These are phyloP conservation scores for Sclerotinia minor DNA, from an alignment of 2,329 filamentous ascomycete species.

Conservation along the genomic window DNA sequence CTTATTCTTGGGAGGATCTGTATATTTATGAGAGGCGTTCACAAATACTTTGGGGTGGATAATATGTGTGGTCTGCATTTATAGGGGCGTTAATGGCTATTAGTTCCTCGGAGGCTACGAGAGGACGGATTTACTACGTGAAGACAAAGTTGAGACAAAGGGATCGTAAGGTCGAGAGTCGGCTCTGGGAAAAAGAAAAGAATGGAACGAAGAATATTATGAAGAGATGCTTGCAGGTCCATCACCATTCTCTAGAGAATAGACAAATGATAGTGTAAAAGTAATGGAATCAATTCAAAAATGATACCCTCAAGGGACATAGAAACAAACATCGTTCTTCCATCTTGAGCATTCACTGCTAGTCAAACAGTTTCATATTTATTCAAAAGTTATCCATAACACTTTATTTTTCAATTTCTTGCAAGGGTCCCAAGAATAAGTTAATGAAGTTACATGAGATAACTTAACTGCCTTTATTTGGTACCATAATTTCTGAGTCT, in stretches of 20 bases:
- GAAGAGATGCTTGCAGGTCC: conserved; percentile 32
- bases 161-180: conserved; percentile 28
- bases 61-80: conserved; percentile 32
- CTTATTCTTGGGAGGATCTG: conserved; percentile 17
- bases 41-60: conserved; percentile 18
- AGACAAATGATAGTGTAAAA: conserved; percentile 20
- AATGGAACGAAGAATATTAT: conserved; percentile 5
- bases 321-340: not conserved
- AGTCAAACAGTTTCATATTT: not conserved
- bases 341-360: not conserved
- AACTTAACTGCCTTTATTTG: not conserved
- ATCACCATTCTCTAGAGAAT: conserved; percentile 27
- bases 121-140: conserved; percentile 23
- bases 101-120: conserved; percentile 27
- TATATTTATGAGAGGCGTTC: conserved; percentile 24
- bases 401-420: not conserved
- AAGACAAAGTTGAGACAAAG: conserved; percentile 22
- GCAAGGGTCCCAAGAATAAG: not conserved
- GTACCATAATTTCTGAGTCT: not conserved
- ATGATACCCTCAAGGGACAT: not conserved
- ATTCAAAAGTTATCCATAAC: not conserved
- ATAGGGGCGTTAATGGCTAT: conserved; percentile 34
- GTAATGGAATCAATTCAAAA: conserved; percentile 15
- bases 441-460: not conserved
- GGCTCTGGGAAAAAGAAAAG: conserved; percentile 17